Base-by-base conservation (phyloP, 2,329 filamentous ascomycete genomes). In the Fusarium newnesense region DNA sequence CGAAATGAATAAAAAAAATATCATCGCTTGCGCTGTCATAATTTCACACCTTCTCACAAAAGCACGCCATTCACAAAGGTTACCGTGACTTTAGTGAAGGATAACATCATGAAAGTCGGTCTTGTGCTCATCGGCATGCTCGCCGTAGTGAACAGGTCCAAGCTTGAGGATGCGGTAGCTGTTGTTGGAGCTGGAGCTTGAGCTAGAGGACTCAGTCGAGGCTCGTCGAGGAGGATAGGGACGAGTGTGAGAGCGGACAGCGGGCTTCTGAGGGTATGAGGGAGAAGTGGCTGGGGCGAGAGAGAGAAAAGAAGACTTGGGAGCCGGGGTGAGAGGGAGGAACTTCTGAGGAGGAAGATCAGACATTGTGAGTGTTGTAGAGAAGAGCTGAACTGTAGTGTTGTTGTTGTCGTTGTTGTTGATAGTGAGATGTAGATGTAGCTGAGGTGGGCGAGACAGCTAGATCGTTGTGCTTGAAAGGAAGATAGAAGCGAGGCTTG, bases 111-210 rank as follows among this genome's bases (percentile, higher is more conserved):
- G 81, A 79, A 84, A 90, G 83, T 91, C 89, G 50, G 83, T 84
- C 83, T 88, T 86, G 83, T 88, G 83, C 62, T 87, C 87, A 70
- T 85, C 88, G 28, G 83, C 82, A 80, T 89, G 87, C 84, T 88
- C 89, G 73, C 90, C 90, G 81, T 85, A 90, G 85, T 91, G 88
- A 67, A 91, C 89, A 39, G 89, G 89, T 30, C 88, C 88, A 65
- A 92, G 88, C 84, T 90, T 91, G 75, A 92, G 86, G 80, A 92
- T 88, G 66, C 86, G 85, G 74, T 83, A 82, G 70, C 83, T 79
- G 64, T 74, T 77, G 75, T 64, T 70, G 77, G 81, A 84, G 76
- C 78, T 79, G 69, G 80, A 79, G 62, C 70, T 76, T 64, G 72
- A 73, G 77, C 80, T 84, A 72, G 78, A 40, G 24, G 60, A 62